Evolutionary conservation across 2,329 filamentous ascomycete genomes (phyloP), one percentile per base, ranked within the genome.

Genomic region (Trichoderma citrinoviride): DNA sequence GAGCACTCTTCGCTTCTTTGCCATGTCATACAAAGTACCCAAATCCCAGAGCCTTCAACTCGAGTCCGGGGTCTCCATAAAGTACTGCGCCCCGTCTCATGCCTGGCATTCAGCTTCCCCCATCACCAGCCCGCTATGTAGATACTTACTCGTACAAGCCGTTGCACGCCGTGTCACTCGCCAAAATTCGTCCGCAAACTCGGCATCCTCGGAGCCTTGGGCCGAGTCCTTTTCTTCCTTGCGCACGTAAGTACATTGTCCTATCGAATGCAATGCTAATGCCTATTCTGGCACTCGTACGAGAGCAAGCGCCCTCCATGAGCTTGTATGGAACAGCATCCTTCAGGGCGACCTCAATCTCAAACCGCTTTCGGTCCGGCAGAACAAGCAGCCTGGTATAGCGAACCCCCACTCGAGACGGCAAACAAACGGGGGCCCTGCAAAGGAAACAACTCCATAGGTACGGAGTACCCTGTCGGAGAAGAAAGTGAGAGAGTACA

Each of bases 141-240:
- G 10, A 14, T 37, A 56, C 53, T 56, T 56, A 41, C 37, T 27
- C 21, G 23, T 56, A 44, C 21, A 12, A 29, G 40, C n/a, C n/a
- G n/a, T n/a, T 41, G 37, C 21, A 37, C 12, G 10, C 21, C 21
- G 33, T 25, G 19, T 23, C 52, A 44, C 14, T 10, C 7, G 17
- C 33, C 14, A 2, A 37, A 37, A 12, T 3, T 10, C 33, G 27
- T 29, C 27, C n/a, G 17, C 33, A 52, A 10, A 41, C 7, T 50
- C 57, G 57, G 57, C 57, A 41, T 21, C 56, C 29, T 61, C 57
- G 57, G 57, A n/a, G 21, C 44, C 50, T 50, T 21, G 12, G 29
- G 25, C 57, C 46, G 21, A 50, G 37, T 55, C 17, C 40, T 21
- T 41, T 25, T 7, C 7, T 19, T n/a, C n/a, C n/a, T n/a, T n/a